These are phyloP conservation scores for Starmera caribaea DNA, from an alignment of 805 yeast species.

Conservation along the genomic window DNA sequence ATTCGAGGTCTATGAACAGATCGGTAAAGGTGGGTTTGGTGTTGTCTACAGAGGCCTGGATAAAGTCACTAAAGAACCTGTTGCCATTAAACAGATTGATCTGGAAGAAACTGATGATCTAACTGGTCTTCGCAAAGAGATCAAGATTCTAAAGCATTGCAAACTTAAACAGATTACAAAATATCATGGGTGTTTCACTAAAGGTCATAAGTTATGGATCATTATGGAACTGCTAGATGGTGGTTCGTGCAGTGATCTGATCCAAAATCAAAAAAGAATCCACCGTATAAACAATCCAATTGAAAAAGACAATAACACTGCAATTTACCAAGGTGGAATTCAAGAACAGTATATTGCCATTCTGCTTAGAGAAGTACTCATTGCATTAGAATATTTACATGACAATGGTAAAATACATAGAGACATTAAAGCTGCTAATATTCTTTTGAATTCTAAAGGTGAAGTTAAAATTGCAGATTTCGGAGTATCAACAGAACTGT, in stretches of 20 bases:
- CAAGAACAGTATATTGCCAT: slow-evolving; percentile 77
- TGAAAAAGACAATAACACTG: too few relatives aligned
- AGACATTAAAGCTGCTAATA: slow-evolving; percentile 91
- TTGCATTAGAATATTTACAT: slow-evolving; percentile 65
- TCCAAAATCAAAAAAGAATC: slow-evolving; percentile 20
- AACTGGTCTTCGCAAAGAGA: slow-evolving; percentile 85
- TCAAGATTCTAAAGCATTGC: slow-evolving; percentile 73
- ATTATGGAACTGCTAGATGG: slow-evolving; percentile 97
- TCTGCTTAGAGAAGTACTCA: slow-evolving; percentile 66
- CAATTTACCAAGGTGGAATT: slow-evolving; percentile 62
- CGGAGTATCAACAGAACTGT: slow-evolving; percentile 84
- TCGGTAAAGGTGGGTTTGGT: slow-evolving; percentile 96
- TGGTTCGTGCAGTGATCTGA: slow-evolving; percentile 69
- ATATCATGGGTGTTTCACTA: slow-evolving; percentile 78
- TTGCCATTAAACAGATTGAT: slow-evolving; percentile 89
- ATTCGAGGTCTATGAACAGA: slow-evolving; percentile 56
- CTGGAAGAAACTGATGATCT: slow-evolving; percentile 89
- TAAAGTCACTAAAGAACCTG: slow-evolving; percentile 60
- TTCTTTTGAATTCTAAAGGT: slow-evolving; percentile 59
- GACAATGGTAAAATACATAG: slow-evolving; percentile 80
- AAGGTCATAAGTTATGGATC: slow-evolving; percentile 87
- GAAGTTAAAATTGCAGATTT: slow-evolving; percentile 88
- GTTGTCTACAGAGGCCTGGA: slow-evolving; percentile 84
- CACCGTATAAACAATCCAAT: too few relatives aligned
- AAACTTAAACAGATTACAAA: slow-evolving; percentile 78